Conservation (phyloP, 352 stramenopile species). For the Phytophthora ohioensis region DNA sequence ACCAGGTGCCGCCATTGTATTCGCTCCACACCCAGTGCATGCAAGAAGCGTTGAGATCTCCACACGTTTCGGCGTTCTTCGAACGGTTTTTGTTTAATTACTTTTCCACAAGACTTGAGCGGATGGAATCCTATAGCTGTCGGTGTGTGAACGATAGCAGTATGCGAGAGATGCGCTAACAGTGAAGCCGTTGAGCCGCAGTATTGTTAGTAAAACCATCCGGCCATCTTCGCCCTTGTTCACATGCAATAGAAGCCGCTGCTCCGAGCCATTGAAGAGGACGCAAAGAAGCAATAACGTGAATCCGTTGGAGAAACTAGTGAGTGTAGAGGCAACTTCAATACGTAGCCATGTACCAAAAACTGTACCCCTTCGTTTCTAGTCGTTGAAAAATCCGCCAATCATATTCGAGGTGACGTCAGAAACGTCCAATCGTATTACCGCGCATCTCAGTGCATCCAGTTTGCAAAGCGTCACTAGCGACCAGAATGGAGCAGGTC, state of each 20-base stretch:
- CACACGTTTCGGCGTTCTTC: slow-evolving; percentile 32
- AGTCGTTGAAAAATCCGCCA: slow-evolving; percentile 4
- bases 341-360: slow-evolving; percentile 15
- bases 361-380: not conserved
- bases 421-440: not conserved
- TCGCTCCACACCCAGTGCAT: slow-evolving; percentile 42
- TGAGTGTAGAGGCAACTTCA: slow-evolving; percentile 4
- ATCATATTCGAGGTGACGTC: slow-evolving; percentile 1
- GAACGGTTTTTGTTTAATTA: slow-evolving; percentile 37
- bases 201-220: not conserved
- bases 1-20: slow-evolving; percentile 46
- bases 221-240: too few species aligned
- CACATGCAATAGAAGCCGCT: slow-evolving; percentile 15
- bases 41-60: slow-evolving; percentile 33
- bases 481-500: slow-evolving; percentile 53
- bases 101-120: slow-evolving; percentile 36
- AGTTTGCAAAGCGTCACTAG: slow-evolving; percentile 20
- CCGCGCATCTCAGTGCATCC: slow-evolving; percentile 4
- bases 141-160: not conserved
- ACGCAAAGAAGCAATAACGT: slow-evolving; percentile 21
- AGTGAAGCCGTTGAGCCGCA: slow-evolving; percentile 12
- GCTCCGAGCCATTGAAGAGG: slow-evolving; percentile 6
- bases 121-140: slow-evolving; percentile 16
- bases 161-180: slow-evolving; percentile 1
- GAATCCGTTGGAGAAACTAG: too few species aligned